Base-by-base conservation (phyloP, 2,329 filamentous ascomycete species). In the Sphaerulina musiva region DNA sequence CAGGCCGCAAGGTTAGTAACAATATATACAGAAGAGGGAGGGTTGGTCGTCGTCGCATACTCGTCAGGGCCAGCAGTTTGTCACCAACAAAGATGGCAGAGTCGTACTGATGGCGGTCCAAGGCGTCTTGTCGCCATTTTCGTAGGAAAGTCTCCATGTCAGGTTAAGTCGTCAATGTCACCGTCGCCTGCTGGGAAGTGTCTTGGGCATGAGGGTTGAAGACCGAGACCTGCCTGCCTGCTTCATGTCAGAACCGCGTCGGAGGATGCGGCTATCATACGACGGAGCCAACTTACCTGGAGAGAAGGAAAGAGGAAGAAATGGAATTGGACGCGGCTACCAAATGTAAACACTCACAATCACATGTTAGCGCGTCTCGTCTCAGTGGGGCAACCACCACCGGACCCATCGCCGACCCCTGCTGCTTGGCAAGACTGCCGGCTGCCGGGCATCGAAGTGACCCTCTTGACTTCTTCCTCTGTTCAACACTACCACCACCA, bases 1-100 rank as follows among this genome's bases (percentile, higher is more conserved):
- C 26, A 29, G 26, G 61, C 7, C 26, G 11, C 31, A 9, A 23
- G 20, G 59, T 44, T 14, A 44, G 48, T 45, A 12, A 44, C 38
- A 31, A 9, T 11, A 32, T 9, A 44, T 44, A 11, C 14, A 12
- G 1, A 44, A 20, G 4, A 31, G 31, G 12, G 12, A 23, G 3
- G 10, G 9, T 8, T 29, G 5, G 5, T 29, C 26, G 26, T 20
- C 8, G 7, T 8, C 6, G 31, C 82, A 62, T 73, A 96, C 92
- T 89, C 38, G 92, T 97, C 67, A 98, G 78, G 54, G 93, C 93
- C 54, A 97, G 80, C 64, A 98, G 79, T 76, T 98, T 98, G 79
- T 98, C 93, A 60, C 90, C 93, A 61, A 97, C 89, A 70, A 95
- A 97, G 65, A 97, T 92, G 68, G 93, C 93, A 34, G 92, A 89